Conservation (phyloP, 164 flowering plant species). For the Aristolochia contorta region DNA sequence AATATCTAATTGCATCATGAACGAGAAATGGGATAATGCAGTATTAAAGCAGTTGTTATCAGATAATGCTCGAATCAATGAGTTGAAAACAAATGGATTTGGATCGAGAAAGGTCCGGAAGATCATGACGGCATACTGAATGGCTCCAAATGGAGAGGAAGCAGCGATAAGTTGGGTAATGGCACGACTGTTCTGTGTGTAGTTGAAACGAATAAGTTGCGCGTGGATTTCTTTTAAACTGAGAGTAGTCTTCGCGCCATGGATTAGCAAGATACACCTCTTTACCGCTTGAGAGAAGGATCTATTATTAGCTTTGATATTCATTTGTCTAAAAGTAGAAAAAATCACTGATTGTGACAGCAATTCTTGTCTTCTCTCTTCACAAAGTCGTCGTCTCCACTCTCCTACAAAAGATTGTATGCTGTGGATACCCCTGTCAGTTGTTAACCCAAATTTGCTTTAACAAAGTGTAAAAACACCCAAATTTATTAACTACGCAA, state of each 20-base stretch:
- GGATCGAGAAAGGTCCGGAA: slow-evolving; percentile 18
- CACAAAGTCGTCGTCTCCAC: no score
- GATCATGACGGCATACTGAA: slow-evolving; percentile 23
- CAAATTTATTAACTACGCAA: no score
- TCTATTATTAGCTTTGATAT: no score
- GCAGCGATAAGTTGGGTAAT: slow-evolving; percentile 37
- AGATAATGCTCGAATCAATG: slow-evolving; percentile 33
- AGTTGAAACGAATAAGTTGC: slow-evolving; percentile 22
- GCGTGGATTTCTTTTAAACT: slow-evolving; percentile 44
- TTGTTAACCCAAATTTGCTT: no score
- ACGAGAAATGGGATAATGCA: slow-evolving; percentile 19
- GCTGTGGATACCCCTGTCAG: no score
- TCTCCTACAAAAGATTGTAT: no score
- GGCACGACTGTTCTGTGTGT: slow-evolving; percentile 18
- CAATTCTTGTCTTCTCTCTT: no score
- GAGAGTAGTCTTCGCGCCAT: slow-evolving; percentile 11
- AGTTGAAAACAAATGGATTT: slow-evolving; percentile 27
- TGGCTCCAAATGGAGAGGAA: slow-evolving; percentile 19
- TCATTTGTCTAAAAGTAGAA: no score
- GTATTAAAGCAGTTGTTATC: slow-evolving; percentile 20
- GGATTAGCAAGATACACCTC: slow-evolving; percentile 13
- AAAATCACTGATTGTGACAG: no score
- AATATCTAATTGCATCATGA: slow-evolving; percentile 23
- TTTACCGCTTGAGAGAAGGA: slow-evolving; percentile 4
- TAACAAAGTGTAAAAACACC: no score